Percentiles rank a stretch among this genome's conserved stretches.
Evolutionary conservation across 192 early-diverging fungal genomes (phyloP).

Genomic region (Fimicolochytrium jonesii): DNA sequence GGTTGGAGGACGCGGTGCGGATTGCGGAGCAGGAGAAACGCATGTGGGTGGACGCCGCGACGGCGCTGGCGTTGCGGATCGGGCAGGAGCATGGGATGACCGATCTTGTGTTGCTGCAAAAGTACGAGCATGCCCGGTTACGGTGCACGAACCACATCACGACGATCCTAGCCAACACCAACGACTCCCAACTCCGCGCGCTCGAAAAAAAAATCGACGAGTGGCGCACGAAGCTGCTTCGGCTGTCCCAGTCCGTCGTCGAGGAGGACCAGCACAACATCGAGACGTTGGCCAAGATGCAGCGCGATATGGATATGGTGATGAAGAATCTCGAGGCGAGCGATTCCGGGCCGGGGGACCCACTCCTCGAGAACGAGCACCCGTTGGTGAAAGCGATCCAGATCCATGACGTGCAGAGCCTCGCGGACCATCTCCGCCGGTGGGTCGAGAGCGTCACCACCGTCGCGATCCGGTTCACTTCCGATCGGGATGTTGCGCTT

Average conservation of each 20-base stretch:
- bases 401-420: conserved; percentile 39
- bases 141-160: conserved; percentile 48
- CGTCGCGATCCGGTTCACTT: conserved; percentile 49
- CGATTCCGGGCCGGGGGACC: conserved; percentile 27
- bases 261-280: conserved; percentile 53
- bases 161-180: conserved; percentile 44
- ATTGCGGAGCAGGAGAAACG: conserved; percentile 50
- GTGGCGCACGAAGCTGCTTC: conserved; percentile 43
- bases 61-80: conserved; percentile 47
- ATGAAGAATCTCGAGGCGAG: conserved; percentile 40
- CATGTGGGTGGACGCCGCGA: conserved; percentile 59
- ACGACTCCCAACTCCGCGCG: conserved; percentile 40
- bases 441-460: conserved; percentile 49
- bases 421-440: conserved; percentile 40
- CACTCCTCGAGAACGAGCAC: conserved; percentile 39
- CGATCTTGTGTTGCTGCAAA: conserved; percentile 48
- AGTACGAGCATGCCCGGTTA: conserved; percentile 45
- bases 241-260: conserved; percentile 49
- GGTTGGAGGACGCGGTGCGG: conserved; percentile 48
- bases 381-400: conserved; percentile 46
- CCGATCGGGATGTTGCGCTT: conserved; percentile 44
- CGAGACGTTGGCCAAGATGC: conserved; percentile 45
- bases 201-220: conserved; percentile 51
- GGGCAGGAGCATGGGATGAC: conserved; percentile 51
- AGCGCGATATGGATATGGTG: conserved; percentile 46